Evolutionary conservation across 2,329 filamentous ascomycete species (phyloP).

Genomic region (Cryphonectria nitschkei): DNA sequence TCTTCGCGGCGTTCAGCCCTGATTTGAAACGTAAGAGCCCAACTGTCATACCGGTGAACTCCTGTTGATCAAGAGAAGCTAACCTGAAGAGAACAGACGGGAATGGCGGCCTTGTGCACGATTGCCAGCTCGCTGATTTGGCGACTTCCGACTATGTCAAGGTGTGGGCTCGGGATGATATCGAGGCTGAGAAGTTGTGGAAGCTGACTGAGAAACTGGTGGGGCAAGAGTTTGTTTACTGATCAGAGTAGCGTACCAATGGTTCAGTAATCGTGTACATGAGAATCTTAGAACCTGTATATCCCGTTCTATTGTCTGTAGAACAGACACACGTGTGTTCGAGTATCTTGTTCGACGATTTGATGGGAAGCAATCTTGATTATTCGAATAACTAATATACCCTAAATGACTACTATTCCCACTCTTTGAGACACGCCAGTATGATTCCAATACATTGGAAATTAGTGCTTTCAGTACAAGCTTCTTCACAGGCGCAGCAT

Average conservation of each 20-base stretch:
- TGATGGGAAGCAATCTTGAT: not conserved
- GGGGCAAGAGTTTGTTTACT: conserved; percentile 42
- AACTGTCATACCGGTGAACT: not conserved
- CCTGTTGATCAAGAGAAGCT: not conserved
- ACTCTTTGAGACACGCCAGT: not conserved
- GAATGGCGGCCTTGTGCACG: conserved; percentile 33
- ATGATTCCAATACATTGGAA: not conserved
- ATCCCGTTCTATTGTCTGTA: not conserved
- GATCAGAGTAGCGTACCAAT: not conserved
- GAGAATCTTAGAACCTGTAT: not conserved
- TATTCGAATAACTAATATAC: not conserved
- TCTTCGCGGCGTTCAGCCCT: conserved; percentile 13
- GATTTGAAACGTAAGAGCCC: conserved; percentile 4
- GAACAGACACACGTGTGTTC: not conserved
- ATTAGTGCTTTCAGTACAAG: not conserved
- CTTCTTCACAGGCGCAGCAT: not conserved
- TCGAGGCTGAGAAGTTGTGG: conserved; percentile 49
- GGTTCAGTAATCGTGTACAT: not conserved
- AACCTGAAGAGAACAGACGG: conserved; percentile 21
- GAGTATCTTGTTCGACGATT: not conserved
- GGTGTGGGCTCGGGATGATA: conserved; percentile 31
- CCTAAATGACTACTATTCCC: not conserved
- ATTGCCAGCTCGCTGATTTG: conserved; percentile 31
- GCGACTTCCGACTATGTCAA: conserved; percentile 29
- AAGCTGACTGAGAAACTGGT: conserved; percentile 50